Conservation (phyloP, 1,284 basidiomycete genomes). For the Ustilago loliicola region DNA sequence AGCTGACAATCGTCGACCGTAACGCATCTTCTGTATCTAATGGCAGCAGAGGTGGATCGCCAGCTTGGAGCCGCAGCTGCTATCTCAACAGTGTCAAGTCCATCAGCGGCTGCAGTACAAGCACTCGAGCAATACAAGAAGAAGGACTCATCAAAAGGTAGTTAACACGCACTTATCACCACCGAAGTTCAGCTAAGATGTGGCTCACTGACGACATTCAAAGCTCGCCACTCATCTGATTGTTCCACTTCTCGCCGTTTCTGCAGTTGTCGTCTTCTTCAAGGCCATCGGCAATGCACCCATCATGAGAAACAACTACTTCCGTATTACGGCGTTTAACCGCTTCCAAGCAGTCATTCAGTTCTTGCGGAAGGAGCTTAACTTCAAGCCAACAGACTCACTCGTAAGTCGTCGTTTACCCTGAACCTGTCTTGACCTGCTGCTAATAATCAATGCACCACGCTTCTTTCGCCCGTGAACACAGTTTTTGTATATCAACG, state of each 20-base stretch:
- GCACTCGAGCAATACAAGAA: constrained; percentile 67
- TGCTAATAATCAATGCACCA: no score
- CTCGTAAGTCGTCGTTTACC: constrained; percentile 76
- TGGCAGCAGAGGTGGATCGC: constrained; percentile 34
- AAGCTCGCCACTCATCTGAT: neutral
- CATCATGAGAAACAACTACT: constrained; percentile 95
- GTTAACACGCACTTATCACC: neutral
- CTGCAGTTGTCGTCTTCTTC: constrained; percentile 91
- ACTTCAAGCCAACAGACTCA: constrained; percentile 87
- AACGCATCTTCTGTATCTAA: neutral
- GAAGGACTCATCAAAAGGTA: constrained; percentile 64
- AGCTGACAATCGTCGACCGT: neutral
- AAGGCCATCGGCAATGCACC: constrained; percentile 98
- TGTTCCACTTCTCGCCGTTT: neutral
- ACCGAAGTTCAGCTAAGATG: neutral
- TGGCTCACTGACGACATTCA: neutral
- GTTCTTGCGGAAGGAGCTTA: constrained; percentile 89
- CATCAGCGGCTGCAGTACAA: constrained; percentile 39
- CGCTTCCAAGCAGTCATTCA: constrained; percentile 95
- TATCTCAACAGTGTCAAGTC: constrained; percentile 1
- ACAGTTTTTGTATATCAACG: constrained; percentile 97
- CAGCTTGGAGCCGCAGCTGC: constrained; percentile 34
- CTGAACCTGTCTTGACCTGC: neutral
- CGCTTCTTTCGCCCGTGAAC: no score
- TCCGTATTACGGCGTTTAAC: constrained; percentile 95